phyloP scores from a whole-genome alignment of 805 yeast genomes.

The Kuraishia piskuri region DNA sequence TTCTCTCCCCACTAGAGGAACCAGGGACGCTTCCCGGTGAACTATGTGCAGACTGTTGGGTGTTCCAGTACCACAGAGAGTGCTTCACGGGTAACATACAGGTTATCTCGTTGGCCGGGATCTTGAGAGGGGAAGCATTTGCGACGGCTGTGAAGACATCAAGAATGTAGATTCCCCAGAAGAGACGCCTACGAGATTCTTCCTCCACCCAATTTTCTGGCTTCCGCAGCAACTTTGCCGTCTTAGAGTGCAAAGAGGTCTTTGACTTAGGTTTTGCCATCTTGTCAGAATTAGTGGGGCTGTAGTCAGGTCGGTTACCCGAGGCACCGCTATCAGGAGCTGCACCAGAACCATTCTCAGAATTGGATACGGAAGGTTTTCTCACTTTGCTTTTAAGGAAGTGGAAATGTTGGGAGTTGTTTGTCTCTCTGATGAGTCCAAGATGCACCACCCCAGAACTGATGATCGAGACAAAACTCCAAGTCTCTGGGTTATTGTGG shows the following conservation, averaged over 20 bases:
- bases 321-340: neutral
- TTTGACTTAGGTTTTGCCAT: neutral
- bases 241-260: constrained; percentile 10
- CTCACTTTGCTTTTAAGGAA: constrained; percentile 6
- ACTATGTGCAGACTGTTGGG: neutral
- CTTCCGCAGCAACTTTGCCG: constrained; percentile 11
- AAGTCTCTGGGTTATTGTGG: constrained; percentile 15
- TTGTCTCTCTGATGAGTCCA: constrained; percentile 8
- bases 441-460: constrained; percentile 16
- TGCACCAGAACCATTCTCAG: constrained; percentile 1
- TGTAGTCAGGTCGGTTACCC: neutral
- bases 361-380: constrained; percentile 3
- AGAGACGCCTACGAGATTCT: constrained; percentile 25
- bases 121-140: constrained; percentile 21
- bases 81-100: constrained; percentile 12
- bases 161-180: constrained; percentile 25
- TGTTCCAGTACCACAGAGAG: constrained; percentile 10
- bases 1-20: neutral
- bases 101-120: constrained; percentile 12
- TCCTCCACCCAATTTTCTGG: constrained; percentile 28
- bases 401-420: constrained; percentile 6
- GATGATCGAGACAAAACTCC: constrained; percentile 14
- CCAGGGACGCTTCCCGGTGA: neutral
- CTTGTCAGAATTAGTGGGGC: neutral
- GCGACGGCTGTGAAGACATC: constrained; percentile 28